Evolutionary conservation across 371 early-diverging fungal species (phyloP).

Genomic region (Batkoa obscura): DNA sequence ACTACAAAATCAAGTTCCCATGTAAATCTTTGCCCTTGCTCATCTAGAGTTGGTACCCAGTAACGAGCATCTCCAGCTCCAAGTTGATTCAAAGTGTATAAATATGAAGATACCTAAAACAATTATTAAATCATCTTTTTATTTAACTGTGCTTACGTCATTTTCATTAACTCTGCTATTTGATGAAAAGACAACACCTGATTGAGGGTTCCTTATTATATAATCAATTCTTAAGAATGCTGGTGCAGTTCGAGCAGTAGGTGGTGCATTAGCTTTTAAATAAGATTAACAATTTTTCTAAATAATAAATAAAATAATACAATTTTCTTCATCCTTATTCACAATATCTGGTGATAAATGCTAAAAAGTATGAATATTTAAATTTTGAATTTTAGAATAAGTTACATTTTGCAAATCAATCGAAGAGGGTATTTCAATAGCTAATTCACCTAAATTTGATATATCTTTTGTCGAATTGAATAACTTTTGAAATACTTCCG

Average conservation of each 20-base stretch:
- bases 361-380: not conserved
- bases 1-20: conserved; percentile 63
- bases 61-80: conserved; percentile 52
- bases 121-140: conserved; percentile 8
- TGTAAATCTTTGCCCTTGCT: conserved; percentile 46
- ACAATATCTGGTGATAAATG: conserved; percentile 1
- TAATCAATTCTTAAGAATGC: conserved; percentile 22
- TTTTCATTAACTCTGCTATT: conserved; percentile 34
- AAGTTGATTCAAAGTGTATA: conserved; percentile 60
- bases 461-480: not conserved
- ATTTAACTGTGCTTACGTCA: conserved; percentile 16
- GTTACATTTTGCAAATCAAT: not conserved
- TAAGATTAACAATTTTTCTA: not conserved
- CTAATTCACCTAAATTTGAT: not conserved
- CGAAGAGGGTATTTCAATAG: not conserved
- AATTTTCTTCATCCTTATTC: not conserved
- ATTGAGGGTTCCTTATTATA: conserved; percentile 23
- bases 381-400: not conserved
- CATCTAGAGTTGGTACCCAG: conserved; percentile 82
- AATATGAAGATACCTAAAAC: conserved; percentile 32
- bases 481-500: not conserved
- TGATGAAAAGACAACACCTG: conserved; percentile 30
- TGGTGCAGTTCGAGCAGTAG: not conserved
- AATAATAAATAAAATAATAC: conserved; percentile 7
- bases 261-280: not conserved